Evolutionary conservation across 495 filamentous ascomycete species (phyloP), one percentile per base, ranked within the genome.

Genomic region (Aspergillus nidulans): DNA sequence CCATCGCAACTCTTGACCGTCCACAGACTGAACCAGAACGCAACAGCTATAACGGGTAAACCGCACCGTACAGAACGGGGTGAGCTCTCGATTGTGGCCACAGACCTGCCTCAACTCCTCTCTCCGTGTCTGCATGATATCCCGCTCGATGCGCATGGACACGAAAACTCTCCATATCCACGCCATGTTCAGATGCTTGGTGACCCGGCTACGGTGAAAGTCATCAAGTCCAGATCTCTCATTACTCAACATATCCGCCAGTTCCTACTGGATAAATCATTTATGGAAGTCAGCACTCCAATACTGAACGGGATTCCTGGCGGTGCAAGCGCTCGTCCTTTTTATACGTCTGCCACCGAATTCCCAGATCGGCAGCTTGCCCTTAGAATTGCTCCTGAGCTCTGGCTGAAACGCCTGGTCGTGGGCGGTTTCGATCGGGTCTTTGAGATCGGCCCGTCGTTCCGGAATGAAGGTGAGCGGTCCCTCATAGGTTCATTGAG

Each of bases 401-500:
- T 98, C 13, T 97, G 90, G 89, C 77, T 98, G 59, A 98, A 98
- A 77, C 81, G 91, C 55, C 73, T 98, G 56, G 82, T 97, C 7
- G 81, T 97, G 5, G 92, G 91, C 45, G 92, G 91, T n/a, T 86
- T 97, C 60, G 86, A 90, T 57, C 79, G 79, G 50, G 81, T 98
- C 25, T 98, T 94, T 66, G 94, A 98, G 73, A 90, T 98, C 60
- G 94, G 95, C 19, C 85, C 88, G 28, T 87, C 87, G 25, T 98
- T 98, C 70, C 85, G 94, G 40, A 97, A 98, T 72, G 94, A 98
- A 77, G 90, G 90, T 77, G 66, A 41, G 65, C 54, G 3, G 8
- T 5, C 2, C 16, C 18, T 20, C 24, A 24, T 18, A 32, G 6
- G 10, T 21, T 20, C 24, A 24, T 18, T 24, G 6, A 2, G 8